Conservation (phyloP, 768 basidiomycete genomes). For the Tubosaeta sp. region DNA sequence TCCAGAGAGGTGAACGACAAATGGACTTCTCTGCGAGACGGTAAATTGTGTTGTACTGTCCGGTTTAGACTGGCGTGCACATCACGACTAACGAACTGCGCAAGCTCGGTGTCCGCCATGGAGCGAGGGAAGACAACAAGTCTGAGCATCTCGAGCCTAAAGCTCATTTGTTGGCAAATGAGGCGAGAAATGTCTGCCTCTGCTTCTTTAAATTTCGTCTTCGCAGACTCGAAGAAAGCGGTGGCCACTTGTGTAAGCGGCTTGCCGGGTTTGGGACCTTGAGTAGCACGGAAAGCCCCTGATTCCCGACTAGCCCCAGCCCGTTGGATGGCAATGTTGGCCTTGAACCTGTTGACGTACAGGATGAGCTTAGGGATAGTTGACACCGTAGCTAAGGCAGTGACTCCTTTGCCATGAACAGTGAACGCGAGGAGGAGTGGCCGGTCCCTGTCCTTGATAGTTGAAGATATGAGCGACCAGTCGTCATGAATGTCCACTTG, state of each 20-base stretch:
- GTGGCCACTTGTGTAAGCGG: constrained; percentile 83
- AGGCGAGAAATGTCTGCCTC: constrained; percentile 55
- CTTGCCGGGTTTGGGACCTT: constrained; percentile 71
- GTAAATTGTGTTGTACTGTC: constrained; percentile 45
- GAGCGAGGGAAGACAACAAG: constrained; percentile 76
- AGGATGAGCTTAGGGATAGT: constrained; percentile 75
- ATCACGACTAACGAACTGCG: constrained; percentile 64
- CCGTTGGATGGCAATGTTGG: constrained; percentile 67
- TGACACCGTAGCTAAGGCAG: constrained; percentile 63
- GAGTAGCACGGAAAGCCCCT: constrained; percentile 66
- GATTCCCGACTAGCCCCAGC: constrained; percentile 79
- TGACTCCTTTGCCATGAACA: constrained; percentile 64
- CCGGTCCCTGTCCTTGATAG: constrained; percentile 38
- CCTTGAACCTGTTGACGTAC: constrained; percentile 69
- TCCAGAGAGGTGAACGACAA: constrained; percentile 74
- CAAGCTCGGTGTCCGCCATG: constrained; percentile 74
- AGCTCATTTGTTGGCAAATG: constrained; percentile 70
- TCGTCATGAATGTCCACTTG: constrained; percentile 74
- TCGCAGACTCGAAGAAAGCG: constrained; percentile 74
- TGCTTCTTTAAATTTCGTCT: constrained; percentile 64
- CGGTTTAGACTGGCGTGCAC: constrained; percentile 71
- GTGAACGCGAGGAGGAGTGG: constrained; percentile 71
- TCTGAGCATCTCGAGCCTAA: constrained; percentile 60
- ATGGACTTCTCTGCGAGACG: constrained; percentile 59
- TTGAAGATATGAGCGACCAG: constrained; percentile 56